Base-by-base conservation (phyloP, 192 early-diverging fungal species). In the Rhizophagus clarus region DNA sequence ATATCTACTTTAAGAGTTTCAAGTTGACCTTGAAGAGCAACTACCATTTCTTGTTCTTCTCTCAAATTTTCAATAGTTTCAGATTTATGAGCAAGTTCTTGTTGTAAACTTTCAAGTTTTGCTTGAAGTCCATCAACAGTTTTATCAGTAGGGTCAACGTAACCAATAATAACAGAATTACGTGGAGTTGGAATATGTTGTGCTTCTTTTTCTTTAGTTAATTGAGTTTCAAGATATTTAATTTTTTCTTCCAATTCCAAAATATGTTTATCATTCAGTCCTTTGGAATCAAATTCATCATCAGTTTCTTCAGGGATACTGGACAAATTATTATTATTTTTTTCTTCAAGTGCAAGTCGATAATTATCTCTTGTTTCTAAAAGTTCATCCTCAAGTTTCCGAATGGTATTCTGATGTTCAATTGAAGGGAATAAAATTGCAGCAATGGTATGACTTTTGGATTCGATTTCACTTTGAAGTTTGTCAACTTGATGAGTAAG, bases 361-460 rank as follows among this genome's bases (percentile, higher is more conserved):
- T 45, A 51, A 17, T 34, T 40, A 15, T 79, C 77, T 72, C 34
- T 66, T 29, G 37, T 6, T 61, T 79, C 49, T 79, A 70, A 66
- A 22, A 79, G 34, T 42, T 70, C 67, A 28, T 79, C 66, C 24
- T 79, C 67, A 12, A 79, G 42, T 69, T 63, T 49, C 2, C 68
- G 67, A 61, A 79, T 79, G 40, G 17, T 29, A 15, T 79, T 37
- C 37, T 79, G 77, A 61, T 71, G 24, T 42, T 79, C 77, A 49
- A 79, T 11, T 60, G 77, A 56, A 71, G 77, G 67, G 7, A 71
- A 51, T 22, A 79, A 71, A 42, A 79, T 34, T 12, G 77, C 47
- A 49, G 77, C 77, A 26, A 79, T 79, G 42, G 68, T 79, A 56
- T 79, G 77, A 70, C 77, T 79, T 61, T 79, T 79, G 11, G 77